A percentile compares a stretch with the other conserved stretches of the same genome.
Evolutionary conservation across 768 basidiomycete species (phyloP).

Genomic region (Panus rudis): DNA sequence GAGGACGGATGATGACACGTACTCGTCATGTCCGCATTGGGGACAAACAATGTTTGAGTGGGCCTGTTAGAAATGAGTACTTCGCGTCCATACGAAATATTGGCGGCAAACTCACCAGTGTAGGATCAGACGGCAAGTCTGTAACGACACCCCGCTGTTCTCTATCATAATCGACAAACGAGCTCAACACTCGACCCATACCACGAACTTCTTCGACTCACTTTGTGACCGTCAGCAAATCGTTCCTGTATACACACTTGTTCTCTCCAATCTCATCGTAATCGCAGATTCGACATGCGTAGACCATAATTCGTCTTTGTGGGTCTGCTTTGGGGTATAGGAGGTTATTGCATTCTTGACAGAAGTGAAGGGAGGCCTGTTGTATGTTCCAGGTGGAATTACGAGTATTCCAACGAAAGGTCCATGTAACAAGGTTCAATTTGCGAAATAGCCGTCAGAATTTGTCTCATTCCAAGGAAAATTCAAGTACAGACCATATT

Average conservation of each 20-base stretch:
- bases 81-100: too few species aligned
- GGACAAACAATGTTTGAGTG: conserved; percentile 84
- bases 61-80: conserved; percentile 46
- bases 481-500: too few species aligned
- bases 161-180: conserved; percentile 34
- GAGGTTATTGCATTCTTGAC: conserved; percentile 92
- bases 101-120: conserved; percentile 57
- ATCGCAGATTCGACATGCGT: conserved; percentile 84
- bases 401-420: too few species aligned
- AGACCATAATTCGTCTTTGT: conserved; percentile 78
- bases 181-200: background rate
- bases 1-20: conserved; percentile 28
- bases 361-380: conserved; percentile 86
- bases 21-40: conserved; percentile 78
- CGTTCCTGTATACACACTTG: conserved; percentile 89
- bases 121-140: conserved; percentile 84
- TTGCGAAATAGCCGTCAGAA: too few species aligned
- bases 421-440: too few species aligned
- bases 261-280: conserved; percentile 84
- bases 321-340: conserved; percentile 91
- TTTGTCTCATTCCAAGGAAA: too few species aligned
- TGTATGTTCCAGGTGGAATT: too few species aligned
- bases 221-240: conserved; percentile 91
- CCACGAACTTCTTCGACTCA: too few species aligned
- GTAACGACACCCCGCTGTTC: conserved; percentile 91